These are phyloP conservation scores for Craspedostauros australis DNA, from an alignment of 108 stramenopile species.

Conservation along the genomic window DNA sequence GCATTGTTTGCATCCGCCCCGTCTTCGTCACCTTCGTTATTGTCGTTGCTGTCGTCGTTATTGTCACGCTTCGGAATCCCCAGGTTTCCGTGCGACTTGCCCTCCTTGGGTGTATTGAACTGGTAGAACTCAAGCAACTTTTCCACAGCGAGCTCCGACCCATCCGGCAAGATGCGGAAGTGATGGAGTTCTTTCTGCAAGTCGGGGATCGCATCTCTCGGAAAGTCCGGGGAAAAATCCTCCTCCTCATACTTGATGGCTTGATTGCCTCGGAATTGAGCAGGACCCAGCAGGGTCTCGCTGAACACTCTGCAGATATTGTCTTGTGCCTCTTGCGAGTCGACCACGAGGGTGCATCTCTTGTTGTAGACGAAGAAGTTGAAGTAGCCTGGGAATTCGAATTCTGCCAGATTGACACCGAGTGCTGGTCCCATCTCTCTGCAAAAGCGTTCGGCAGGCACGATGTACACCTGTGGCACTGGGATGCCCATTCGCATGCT, in stretches of 20 bases:
- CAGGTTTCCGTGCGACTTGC: constrained; percentile 40
- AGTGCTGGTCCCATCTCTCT: constrained; percentile 85
- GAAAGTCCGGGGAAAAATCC: constrained; percentile 80
- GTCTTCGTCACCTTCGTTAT: constrained; percentile 24
- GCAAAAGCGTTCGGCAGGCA: constrained; percentile 83
- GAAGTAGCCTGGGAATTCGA: constrained; percentile 96
- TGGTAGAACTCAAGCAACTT: constrained; percentile 76
- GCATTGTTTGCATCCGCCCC: constrained; percentile 14
- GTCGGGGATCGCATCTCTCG: constrained; percentile 75
- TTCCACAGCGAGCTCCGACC: constrained; percentile 71
- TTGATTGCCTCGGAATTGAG: constrained; percentile 55
- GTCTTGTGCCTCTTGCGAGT: constrained; percentile 70
- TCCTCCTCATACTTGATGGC: constrained; percentile 53
- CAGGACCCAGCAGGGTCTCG: constrained; percentile 82
- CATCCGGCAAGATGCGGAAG: constrained; percentile 81
- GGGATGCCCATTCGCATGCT: constrained; percentile 62
- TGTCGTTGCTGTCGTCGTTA: not conserved
- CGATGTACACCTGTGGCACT: constrained; percentile 72
- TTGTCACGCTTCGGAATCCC: constrained; percentile 36
- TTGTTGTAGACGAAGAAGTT: constrained; percentile 87
- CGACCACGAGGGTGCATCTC: constrained; percentile 83
- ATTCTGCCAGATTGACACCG: constrained; percentile 91
- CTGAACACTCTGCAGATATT: constrained; percentile 78
- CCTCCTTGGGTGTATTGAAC: constrained; percentile 52
- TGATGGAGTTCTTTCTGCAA: constrained; percentile 83